A percentile compares a stretch with the other conserved stretches of the same genome.
phyloP scores from a whole-genome alignment of 2,329 filamentous ascomycete species.

The Fusarium burgessii region DNA sequence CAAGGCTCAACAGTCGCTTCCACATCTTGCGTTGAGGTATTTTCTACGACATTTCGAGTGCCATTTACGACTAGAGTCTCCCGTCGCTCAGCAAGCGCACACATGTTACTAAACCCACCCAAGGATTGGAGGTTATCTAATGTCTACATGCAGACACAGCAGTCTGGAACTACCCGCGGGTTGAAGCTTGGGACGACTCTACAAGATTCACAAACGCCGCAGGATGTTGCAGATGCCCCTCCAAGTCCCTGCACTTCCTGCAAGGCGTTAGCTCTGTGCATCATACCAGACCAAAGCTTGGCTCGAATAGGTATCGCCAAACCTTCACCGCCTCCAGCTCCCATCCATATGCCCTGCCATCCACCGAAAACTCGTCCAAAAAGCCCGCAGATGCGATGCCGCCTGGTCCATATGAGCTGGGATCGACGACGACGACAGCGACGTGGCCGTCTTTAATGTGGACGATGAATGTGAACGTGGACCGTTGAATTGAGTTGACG shows the following conservation, averaged over 20 bases:
- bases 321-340: slow-evolving; percentile 44
- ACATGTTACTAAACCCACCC: background rate
- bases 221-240: slow-evolving; percentile 19
- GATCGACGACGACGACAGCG: slow-evolving; percentile 32
- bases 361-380: slow-evolving; percentile 32
- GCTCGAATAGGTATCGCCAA: slow-evolving; percentile 46
- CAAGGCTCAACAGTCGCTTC: background rate
- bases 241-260: slow-evolving; percentile 33
- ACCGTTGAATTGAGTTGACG: background rate
- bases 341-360: slow-evolving; percentile 16
- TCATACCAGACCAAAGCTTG: slow-evolving; percentile 36
- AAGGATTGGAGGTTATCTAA: background rate
- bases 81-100: slow-evolving; percentile 1
- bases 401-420: slow-evolving; percentile 22
- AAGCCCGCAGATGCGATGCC: slow-evolving; percentile 45
- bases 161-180: slow-evolving; percentile 21
- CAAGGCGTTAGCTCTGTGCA: slow-evolving; percentile 43
- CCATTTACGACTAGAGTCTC: background rate
- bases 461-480: slow-evolving; percentile 8
- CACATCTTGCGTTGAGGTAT: slow-evolving; percentile 12
- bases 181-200: slow-evolving; percentile 13
- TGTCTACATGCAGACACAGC: slow-evolving; percentile 12
- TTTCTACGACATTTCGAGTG: slow-evolving; percentile 17
- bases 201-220: slow-evolving; percentile 9
- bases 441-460: slow-evolving; percentile 29